Evolutionary conservation across 305 asterid species (phyloP).

Genomic region (Euphrasia arctica): DNA sequence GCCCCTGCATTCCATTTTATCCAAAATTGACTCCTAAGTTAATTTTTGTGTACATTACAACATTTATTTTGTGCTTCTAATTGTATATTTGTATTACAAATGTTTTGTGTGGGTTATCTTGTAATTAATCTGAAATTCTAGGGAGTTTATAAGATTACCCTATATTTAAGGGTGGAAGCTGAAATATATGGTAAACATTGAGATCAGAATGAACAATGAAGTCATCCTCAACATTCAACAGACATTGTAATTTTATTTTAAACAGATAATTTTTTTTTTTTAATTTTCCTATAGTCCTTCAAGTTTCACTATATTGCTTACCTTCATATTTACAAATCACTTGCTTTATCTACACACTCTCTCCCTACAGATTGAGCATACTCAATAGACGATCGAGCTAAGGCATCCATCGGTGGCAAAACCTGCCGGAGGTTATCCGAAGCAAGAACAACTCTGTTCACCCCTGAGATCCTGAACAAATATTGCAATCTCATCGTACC

Average conservation of each 20-base stretch:
- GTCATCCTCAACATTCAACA: too few relatives aligned
- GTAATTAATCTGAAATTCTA: not conserved
- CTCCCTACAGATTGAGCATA: slow-evolving; percentile 42
- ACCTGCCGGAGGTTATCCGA: slow-evolving; percentile 55
- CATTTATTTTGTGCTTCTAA: not conserved
- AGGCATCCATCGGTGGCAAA: slow-evolving; percentile 61
- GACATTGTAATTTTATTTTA: not conserved
- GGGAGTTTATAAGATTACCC: not conserved
- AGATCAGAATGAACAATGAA: not conserved
- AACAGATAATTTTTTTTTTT: not conserved
- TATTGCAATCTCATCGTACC: slow-evolving; percentile 49
- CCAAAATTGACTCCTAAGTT: too few relatives aligned
- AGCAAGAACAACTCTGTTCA: slow-evolving; percentile 58
- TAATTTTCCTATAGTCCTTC: not conserved
- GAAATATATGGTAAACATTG: not conserved
- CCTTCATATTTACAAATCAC: slow-evolving; percentile 8
- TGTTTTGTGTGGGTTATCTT: not conserved
- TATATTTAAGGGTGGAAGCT: not conserved
- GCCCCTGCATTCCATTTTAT: too few relatives aligned
- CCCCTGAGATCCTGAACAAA: slow-evolving; percentile 67
- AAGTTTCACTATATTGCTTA: not conserved
- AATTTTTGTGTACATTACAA: too few relatives aligned
- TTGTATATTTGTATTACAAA: not conserved
- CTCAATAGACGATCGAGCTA: slow-evolving; percentile 51
- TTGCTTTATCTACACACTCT: slow-evolving; percentile 9